Conservation (phyloP, 2,329 filamentous ascomycete genomes). For the Pestalotiopsis sp. region DNA sequence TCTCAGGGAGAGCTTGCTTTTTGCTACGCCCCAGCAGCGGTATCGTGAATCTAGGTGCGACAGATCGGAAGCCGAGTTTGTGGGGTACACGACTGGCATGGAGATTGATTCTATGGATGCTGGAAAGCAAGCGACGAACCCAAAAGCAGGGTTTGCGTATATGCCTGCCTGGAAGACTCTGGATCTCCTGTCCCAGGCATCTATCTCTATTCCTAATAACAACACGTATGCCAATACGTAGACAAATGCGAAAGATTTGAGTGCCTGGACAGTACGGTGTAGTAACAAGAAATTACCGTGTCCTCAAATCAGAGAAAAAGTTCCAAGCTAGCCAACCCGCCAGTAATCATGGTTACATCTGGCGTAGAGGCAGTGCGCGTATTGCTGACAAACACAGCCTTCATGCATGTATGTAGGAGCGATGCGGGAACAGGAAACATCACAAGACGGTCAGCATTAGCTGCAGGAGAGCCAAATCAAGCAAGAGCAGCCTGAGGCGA, state of each 20-base stretch:
- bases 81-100: not conserved
- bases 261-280: not conserved
- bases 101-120: not conserved
- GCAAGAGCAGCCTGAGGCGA: not conserved
- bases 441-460: not conserved
- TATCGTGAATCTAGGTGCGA: constrained; percentile 2
- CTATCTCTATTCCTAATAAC: not conserved
- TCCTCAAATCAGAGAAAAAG: not conserved
- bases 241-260: not conserved
- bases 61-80: not conserved
- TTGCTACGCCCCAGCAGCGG: not conserved
- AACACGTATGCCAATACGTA: constrained; percentile 1
- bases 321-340: not conserved
- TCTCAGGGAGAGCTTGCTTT: not conserved
- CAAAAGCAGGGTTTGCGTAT: not conserved
- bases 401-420: not conserved
- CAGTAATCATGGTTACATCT: not conserved
- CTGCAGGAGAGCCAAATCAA: not conserved
- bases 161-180: not conserved
- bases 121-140: not conserved
- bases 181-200: not conserved
- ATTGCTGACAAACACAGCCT: not conserved
- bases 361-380: constrained; percentile 1
- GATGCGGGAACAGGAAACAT: not conserved
- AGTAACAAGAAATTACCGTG: not conserved